Conservation (phyloP, 139 green algal genomes). For the Pleodorina starrii region DNA sequence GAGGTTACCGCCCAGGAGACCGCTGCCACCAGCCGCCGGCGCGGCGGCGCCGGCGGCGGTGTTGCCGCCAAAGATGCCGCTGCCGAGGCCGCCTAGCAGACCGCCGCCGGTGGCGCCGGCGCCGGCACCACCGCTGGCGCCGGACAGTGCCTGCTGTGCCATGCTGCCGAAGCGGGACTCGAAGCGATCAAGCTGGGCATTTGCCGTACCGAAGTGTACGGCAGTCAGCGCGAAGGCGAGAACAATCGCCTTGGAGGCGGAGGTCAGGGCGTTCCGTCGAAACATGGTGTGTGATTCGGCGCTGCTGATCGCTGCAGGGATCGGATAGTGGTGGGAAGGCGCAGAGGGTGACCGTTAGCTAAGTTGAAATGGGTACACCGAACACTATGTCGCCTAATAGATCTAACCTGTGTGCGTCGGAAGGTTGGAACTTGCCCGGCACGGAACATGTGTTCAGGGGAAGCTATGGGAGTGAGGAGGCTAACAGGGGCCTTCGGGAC, state of each 20-base stretch:
- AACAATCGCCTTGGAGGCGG: background rate
- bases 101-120: background rate
- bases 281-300: too few relatives aligned
- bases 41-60: background rate
- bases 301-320: too few relatives aligned
- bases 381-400: too few relatives aligned
- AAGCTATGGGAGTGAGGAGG: too few relatives aligned
- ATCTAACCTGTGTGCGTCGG: too few relatives aligned
- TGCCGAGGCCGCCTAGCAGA: background rate
- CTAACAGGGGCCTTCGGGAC: too few relatives aligned
- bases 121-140: background rate
- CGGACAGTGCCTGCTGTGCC: background rate
- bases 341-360: too few relatives aligned
- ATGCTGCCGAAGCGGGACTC: background rate
- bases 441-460: too few relatives aligned
- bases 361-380: too few relatives aligned
- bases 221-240: background rate
- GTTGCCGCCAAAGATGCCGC: background rate
- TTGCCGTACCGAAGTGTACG: background rate
- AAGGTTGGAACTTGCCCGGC: too few relatives aligned
- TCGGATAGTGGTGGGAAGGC: too few relatives aligned
- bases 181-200: constrained; percentile 7
- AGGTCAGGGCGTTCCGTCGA: too few relatives aligned
- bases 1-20: background rate
- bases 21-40: background rate